Percentiles rank a stretch among this genome's conserved stretches.
phyloP scores from a whole-genome alignment of 352 stramenopile genomes.

The Pythium inflatum region DNA sequence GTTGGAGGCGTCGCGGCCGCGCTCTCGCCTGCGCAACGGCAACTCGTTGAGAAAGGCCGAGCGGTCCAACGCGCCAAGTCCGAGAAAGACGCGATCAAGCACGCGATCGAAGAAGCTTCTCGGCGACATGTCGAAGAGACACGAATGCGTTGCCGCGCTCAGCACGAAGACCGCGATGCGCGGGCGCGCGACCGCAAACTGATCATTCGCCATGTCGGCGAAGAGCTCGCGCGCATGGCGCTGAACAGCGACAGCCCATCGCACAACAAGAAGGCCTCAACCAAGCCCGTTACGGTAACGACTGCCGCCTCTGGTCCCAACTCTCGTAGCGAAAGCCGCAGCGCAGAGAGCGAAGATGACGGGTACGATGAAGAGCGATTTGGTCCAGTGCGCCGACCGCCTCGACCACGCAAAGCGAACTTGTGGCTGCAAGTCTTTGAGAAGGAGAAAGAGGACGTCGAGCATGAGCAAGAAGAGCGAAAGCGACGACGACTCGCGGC shows the following conservation, averaged over 20 bases:
- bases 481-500: slow-evolving; percentile 46
- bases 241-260: slow-evolving; percentile 28
- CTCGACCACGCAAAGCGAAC: slow-evolving; percentile 51
- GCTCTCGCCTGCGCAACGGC: slow-evolving; percentile 59
- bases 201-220: slow-evolving; percentile 66
- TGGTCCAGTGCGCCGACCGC: slow-evolving; percentile 48
- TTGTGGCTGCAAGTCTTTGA: slow-evolving; percentile 70
- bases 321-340: not conserved
- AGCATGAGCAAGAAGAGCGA: slow-evolving; percentile 52
- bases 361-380: slow-evolving; percentile 68
- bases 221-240: slow-evolving; percentile 58
- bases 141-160: slow-evolving; percentile 37
- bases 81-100: slow-evolving; percentile 47
- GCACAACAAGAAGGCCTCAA: slow-evolving; percentile 2
- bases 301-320: not conserved
- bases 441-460: slow-evolving; percentile 58
- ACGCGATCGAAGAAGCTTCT: slow-evolving; percentile 33
- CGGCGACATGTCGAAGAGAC: slow-evolving; percentile 41
- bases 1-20: slow-evolving; percentile 24
- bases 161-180: slow-evolving; percentile 18
- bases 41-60: slow-evolving; percentile 56
- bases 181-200: slow-evolving; percentile 41
- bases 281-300: not conserved
- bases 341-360: slow-evolving; percentile 29
- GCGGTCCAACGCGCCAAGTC: slow-evolving; percentile 45